Conservation (phyloP, 176 grass and related monocot species). For the Olyra latifolia region DNA sequence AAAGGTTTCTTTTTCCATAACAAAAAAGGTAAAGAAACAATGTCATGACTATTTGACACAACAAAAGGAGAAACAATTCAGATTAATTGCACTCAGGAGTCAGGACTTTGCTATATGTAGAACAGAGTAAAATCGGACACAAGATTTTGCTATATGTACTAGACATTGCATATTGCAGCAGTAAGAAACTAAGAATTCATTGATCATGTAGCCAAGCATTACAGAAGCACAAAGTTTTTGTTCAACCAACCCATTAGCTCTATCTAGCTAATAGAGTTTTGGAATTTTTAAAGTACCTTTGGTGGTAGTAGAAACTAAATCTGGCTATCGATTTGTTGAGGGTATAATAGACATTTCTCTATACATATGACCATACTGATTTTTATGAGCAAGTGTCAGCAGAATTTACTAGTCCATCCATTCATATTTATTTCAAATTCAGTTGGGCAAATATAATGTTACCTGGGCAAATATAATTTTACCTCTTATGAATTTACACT, state of each 20-base stretch:
- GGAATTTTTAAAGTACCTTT: too few relatives aligned
- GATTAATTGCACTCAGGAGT: neutral
- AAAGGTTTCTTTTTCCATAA: neutral
- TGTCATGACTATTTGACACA: neutral
- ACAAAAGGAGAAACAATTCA: neutral
- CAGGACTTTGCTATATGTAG: neutral
- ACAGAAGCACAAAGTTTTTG: neutral
- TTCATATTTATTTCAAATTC: too few relatives aligned
- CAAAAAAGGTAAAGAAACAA: neutral
- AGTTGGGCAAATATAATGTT: too few relatives aligned
- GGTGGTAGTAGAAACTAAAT: too few relatives aligned
- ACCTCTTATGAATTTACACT: too few relatives aligned
- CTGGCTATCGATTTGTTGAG: too few relatives aligned
- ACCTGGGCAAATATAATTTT: too few relatives aligned
- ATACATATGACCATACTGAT: too few relatives aligned
- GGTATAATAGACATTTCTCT: too few relatives aligned
- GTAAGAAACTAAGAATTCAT: neutral
- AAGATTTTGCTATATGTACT: neutral
- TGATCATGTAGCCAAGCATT: neutral
- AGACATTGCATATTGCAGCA: neutral
- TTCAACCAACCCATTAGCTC: slow-evolving; percentile 9
- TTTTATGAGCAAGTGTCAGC: too few relatives aligned
- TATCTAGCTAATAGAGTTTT: slow-evolving; percentile 7
- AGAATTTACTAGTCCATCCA: too few relatives aligned
- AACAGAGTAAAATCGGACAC: slow-evolving; percentile 16